phyloP scores from a whole-genome alignment of 352 stramenopile genomes.

The Phytophthora niederhauseri region DNA sequence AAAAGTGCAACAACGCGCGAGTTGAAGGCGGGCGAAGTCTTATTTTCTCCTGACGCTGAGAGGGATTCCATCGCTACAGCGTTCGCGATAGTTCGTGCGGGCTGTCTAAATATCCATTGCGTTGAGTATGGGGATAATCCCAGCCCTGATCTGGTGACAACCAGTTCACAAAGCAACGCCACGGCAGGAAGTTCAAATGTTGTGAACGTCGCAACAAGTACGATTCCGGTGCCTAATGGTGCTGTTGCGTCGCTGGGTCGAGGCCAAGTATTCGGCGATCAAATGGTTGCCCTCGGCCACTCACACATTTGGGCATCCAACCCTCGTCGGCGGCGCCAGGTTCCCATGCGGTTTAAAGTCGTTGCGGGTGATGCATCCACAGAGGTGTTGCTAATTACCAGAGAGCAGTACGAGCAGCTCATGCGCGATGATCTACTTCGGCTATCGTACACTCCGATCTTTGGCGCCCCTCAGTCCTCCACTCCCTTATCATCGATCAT shows the following conservation, averaged over 20 bases:
- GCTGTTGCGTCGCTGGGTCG: slow-evolving; percentile 38
- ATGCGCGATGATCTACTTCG: slow-evolving; percentile 49
- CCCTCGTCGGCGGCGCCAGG: slow-evolving; percentile 13
- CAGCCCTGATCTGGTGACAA: neutral
- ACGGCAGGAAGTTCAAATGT: neutral
- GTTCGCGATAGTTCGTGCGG: slow-evolving; percentile 46
- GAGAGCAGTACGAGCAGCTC: slow-evolving; percentile 40
- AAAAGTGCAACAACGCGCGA: slow-evolving; percentile 30
- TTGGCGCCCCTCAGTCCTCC: slow-evolving; percentile 5
- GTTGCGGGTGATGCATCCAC: slow-evolving; percentile 47
- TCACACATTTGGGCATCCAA: slow-evolving; percentile 31
- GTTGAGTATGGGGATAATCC: slow-evolving; percentile 18
- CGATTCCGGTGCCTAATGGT: slow-evolving; percentile 5
- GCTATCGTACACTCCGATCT: slow-evolving; percentile 43
- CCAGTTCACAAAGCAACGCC: slow-evolving; percentile 1
- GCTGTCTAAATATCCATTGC: slow-evolving; percentile 57
- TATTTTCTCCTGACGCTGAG: slow-evolving; percentile 17
- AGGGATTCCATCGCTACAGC: slow-evolving; percentile 15
- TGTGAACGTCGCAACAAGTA: neutral
- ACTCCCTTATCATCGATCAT: slow-evolving; percentile 10
- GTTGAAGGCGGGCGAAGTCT: slow-evolving; percentile 22
- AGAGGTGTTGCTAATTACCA: slow-evolving; percentile 53
- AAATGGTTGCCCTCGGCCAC: slow-evolving; percentile 55
- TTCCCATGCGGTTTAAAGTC: slow-evolving; percentile 34
- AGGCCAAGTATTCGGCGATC: slow-evolving; percentile 60